These are phyloP conservation scores for Sarocladiaceae sp. DNA, from an alignment of 2,329 filamentous ascomycete species.

Conservation along the genomic window DNA sequence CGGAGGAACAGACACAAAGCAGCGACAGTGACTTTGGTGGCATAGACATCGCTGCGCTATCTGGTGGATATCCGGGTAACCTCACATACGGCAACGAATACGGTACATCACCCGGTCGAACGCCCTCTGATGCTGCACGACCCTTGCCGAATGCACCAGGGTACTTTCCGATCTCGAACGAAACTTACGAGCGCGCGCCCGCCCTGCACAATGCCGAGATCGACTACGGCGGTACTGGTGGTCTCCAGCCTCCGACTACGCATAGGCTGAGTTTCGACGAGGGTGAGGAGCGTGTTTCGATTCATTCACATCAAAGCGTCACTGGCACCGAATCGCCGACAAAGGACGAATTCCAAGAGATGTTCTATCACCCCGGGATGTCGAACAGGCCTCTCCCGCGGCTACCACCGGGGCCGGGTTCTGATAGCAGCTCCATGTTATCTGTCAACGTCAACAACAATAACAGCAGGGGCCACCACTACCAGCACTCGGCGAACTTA, in stretches of 20 bases:
- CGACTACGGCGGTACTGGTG: slow-evolving; percentile 86
- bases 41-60: slow-evolving; percentile 69
- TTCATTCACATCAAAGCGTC: slow-evolving; percentile 50
- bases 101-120: slow-evolving; percentile 30
- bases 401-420: slow-evolving; percentile 52
- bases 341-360: slow-evolving; percentile 73
- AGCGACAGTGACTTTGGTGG: slow-evolving; percentile 68
- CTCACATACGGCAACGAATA: slow-evolving; percentile 44
- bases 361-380: slow-evolving; percentile 89
- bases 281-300: slow-evolving; percentile 68
- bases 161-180: slow-evolving; percentile 21
- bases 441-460: slow-evolving; percentile 35
- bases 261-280: slow-evolving; percentile 86
- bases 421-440: slow-evolving; percentile 52
- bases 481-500: slow-evolving; percentile 34
- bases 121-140: slow-evolving; percentile 37
- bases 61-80: slow-evolving; percentile 59
- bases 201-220: slow-evolving; percentile 60
- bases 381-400: slow-evolving; percentile 57
- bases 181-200: slow-evolving; percentile 25
- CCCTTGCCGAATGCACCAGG: slow-evolving; percentile 41
- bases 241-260: slow-evolving; percentile 66
- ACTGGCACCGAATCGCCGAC: slow-evolving; percentile 59
- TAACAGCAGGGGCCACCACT: slow-evolving; percentile 17
- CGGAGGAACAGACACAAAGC: slow-evolving; percentile 41